phyloP scores from a whole-genome alignment of 495 filamentous ascomycete species.

The Mytilinidion resinicola region DNA sequence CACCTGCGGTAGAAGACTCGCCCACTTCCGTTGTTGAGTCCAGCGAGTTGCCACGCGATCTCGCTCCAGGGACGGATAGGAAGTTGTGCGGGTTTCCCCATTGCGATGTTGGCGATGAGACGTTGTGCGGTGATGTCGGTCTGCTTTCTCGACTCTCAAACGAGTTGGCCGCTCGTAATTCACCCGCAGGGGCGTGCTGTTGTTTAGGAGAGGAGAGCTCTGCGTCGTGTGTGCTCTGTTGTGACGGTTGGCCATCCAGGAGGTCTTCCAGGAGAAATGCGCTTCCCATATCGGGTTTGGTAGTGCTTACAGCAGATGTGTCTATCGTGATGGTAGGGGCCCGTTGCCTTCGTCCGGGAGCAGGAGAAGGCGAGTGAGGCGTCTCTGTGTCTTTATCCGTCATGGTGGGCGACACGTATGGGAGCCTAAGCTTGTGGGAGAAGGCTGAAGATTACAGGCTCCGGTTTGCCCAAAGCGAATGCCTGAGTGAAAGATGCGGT shows the following conservation, averaged over 20 bases:
- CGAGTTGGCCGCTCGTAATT: conserved; percentile 54
- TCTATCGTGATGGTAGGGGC: conserved; percentile 33
- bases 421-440: neutral
- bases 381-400: conserved; percentile 10
- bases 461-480: conserved; percentile 7
- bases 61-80: conserved; percentile 54
- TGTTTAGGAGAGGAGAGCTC: conserved; percentile 8
- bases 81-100: conserved; percentile 51
- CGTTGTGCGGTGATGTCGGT: conserved; percentile 85
- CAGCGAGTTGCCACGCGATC: conserved; percentile 60
- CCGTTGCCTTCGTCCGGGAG: conserved; percentile 26
- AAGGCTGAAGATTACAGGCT: conserved; percentile 17
- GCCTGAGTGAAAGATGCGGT: conserved; percentile 16
- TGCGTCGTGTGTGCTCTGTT: conserved; percentile 1
- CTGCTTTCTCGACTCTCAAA: conserved; percentile 71
- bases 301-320: conserved; percentile 27
- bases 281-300: conserved; percentile 20
- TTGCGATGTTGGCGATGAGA: conserved; percentile 61
- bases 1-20: conserved; percentile 43
- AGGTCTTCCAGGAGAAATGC: conserved; percentile 12
- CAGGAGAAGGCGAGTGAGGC: conserved; percentile 22
- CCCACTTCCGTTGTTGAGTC: conserved; percentile 50
- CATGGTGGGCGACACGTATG: conserved; percentile 15
- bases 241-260: conserved; percentile 14
- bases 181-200: conserved; percentile 44